These are phyloP conservation scores for Pseudogymnoascus sp. DNA, from an alignment of 2,329 filamentous ascomycete genomes.

Conservation along the genomic window DNA sequence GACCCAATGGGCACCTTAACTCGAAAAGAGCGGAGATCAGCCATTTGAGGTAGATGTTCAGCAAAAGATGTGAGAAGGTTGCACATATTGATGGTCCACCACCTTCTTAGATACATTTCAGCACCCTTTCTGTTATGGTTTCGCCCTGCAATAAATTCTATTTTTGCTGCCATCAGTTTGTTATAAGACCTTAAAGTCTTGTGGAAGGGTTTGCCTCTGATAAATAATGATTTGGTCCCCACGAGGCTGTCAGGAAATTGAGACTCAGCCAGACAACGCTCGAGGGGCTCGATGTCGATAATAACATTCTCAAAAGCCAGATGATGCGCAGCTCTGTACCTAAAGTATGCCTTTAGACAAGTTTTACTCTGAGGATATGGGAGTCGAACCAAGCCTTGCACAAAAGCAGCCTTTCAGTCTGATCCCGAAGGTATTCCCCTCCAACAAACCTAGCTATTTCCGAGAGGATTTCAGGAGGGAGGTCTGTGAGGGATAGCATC, in stretches of 20 bases:
- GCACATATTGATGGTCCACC: constrained; percentile 4
- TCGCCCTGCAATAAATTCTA: background rate
- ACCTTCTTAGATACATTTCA: background rate
- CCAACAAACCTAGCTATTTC: background rate
- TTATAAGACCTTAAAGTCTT: background rate
- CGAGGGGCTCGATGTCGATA: background rate
- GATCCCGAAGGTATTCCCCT: background rate
- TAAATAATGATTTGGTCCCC: background rate
- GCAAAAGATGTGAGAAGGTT: background rate
- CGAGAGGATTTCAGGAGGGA: constrained; percentile 3
- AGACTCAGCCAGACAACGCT: background rate
- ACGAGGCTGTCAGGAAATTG: background rate
- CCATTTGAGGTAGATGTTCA: background rate
- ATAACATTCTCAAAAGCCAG: background rate
- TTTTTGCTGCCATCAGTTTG: background rate
- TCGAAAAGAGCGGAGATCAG: background rate
- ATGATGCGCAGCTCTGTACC: constrained; percentile 4
- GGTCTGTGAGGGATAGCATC: constrained; percentile 5
- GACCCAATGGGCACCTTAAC: background rate
- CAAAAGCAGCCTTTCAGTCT: background rate
- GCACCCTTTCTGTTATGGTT: background rate
- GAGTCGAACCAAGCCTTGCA: constrained; percentile 11
- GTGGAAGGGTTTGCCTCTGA: background rate
- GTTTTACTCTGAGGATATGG: background rate
- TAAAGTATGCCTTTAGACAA: background rate